Evolutionary conservation across 805 yeast genomes (phyloP).

Genomic region (Lipomyces starkeyi): DNA sequence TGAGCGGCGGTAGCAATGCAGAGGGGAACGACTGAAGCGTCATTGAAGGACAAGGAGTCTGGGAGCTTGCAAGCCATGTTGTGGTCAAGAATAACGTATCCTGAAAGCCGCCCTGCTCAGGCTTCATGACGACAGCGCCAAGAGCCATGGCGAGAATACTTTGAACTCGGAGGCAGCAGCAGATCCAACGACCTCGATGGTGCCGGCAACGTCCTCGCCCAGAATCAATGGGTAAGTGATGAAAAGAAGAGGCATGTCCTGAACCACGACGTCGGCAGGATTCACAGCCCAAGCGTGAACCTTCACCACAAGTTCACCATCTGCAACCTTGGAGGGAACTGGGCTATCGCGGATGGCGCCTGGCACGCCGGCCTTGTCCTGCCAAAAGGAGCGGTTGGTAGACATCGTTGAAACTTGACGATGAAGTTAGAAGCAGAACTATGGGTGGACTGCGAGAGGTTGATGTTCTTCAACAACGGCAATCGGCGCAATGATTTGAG

Average conservation of each 20-base stretch:
- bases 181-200: too few relatives aligned
- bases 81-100: too few relatives aligned
- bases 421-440: background rate
- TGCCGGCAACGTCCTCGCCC: too few relatives aligned
- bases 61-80: too few relatives aligned
- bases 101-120: too few relatives aligned
- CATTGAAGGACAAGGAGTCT: too few relatives aligned
- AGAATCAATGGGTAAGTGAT: too few relatives aligned
- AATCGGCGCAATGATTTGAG: background rate
- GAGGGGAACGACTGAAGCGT: constrained; percentile 34
- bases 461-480: background rate
- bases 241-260: too few relatives aligned
- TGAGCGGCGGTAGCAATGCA: constrained; percentile 31
- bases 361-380: background rate
- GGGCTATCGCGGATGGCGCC: background rate
- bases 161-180: too few relatives aligned
- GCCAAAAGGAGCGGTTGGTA: background rate
- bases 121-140: too few relatives aligned
- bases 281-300: background rate
- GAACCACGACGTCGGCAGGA: too few relatives aligned
- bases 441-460: constrained; percentile 1
- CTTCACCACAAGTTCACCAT: constrained; percentile 2
- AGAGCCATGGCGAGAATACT: too few relatives aligned
- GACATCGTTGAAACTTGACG: background rate
- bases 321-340: constrained; percentile 1